Evolutionary conservation across 805 yeast genomes (phyloP).

Genomic region (Candida mattraensis): DNA sequence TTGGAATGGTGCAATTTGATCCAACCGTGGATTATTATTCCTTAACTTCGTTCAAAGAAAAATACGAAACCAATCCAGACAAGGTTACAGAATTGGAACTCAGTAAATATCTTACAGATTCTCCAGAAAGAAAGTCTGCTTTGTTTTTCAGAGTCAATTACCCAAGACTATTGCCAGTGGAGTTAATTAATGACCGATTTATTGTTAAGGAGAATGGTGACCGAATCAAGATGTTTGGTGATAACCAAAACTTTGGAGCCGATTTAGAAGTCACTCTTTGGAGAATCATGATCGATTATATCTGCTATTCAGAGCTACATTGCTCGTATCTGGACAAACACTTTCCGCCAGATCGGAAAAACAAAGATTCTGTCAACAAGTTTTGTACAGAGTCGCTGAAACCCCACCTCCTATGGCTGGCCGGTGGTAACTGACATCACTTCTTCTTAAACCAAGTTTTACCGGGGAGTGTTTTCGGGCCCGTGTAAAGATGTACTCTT

Average conservation of each 20-base stretch:
- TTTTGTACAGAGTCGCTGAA: slow-evolving; percentile 29
- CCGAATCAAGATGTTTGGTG: slow-evolving; percentile 29
- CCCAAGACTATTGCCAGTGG: slow-evolving; percentile 34
- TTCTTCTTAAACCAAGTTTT: not conserved
- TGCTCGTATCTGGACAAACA: slow-evolving; percentile 29
- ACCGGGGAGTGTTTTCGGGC: not conserved
- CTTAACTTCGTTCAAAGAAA: slow-evolving; percentile 23
- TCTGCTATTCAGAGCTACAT: slow-evolving; percentile 27
- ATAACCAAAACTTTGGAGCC: slow-evolving; percentile 19
- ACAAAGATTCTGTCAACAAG: slow-evolving; percentile 11
- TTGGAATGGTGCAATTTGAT: slow-evolving; percentile 55
- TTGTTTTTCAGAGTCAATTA: slow-evolving; percentile 35
- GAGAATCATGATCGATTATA: slow-evolving; percentile 35
- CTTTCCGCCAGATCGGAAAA: slow-evolving; percentile 21
- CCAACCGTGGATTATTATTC: slow-evolving; percentile 43
- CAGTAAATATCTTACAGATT: slow-evolving; percentile 19
- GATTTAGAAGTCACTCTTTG: slow-evolving; percentile 29
- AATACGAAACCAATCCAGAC: slow-evolving; percentile 23
- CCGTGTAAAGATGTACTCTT: not conserved
- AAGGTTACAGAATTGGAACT: slow-evolving; percentile 19
- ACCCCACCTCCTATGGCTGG: slow-evolving; percentile 32
- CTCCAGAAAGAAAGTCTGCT: slow-evolving; percentile 29
- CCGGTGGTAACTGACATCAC: slow-evolving; percentile 15
- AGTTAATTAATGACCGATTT: slow-evolving; percentile 25
- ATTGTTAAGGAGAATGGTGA: slow-evolving; percentile 35